These are phyloP conservation scores for Eucalyptus paniculata DNA, from an alignment of 345 rosid species.

Conservation along the genomic window DNA sequence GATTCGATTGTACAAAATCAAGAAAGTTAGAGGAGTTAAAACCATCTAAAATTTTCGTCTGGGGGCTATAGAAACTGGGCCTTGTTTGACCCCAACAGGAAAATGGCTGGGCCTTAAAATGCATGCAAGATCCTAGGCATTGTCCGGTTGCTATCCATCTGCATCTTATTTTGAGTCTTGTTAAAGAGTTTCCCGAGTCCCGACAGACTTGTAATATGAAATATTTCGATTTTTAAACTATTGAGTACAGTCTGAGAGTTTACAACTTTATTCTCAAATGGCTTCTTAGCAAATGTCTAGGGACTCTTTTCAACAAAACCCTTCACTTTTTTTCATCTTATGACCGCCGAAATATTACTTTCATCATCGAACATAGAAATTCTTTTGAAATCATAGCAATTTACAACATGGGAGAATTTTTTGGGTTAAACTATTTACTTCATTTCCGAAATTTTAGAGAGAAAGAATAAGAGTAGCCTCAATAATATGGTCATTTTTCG, in stretches of 20 bases:
- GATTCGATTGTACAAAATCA: neutral
- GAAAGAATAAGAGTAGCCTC: neutral
- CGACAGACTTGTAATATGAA: neutral
- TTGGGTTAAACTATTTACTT: neutral
- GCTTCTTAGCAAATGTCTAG: neutral
- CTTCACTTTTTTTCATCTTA: neutral
- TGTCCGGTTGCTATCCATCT: neutral
- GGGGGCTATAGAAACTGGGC: neutral
- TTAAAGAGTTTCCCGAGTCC: neutral
- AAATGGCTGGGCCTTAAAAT: neutral
- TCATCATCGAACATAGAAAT: neutral
- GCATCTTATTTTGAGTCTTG: neutral
- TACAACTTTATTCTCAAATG: neutral
- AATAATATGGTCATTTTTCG: accelerated
- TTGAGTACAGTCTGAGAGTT: neutral
- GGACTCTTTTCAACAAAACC: neutral
- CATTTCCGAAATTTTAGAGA: neutral
- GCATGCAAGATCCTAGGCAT: neutral
- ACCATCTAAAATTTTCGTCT: neutral
- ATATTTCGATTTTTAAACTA: neutral
- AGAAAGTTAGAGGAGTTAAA: neutral
- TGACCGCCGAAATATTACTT: neutral
- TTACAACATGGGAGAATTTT: neutral
- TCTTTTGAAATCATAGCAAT: neutral
- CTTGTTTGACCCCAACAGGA: neutral